Base-by-base conservation (phyloP, 495 filamentous ascomycete species). In the Lepidopterella palustris region DNA sequence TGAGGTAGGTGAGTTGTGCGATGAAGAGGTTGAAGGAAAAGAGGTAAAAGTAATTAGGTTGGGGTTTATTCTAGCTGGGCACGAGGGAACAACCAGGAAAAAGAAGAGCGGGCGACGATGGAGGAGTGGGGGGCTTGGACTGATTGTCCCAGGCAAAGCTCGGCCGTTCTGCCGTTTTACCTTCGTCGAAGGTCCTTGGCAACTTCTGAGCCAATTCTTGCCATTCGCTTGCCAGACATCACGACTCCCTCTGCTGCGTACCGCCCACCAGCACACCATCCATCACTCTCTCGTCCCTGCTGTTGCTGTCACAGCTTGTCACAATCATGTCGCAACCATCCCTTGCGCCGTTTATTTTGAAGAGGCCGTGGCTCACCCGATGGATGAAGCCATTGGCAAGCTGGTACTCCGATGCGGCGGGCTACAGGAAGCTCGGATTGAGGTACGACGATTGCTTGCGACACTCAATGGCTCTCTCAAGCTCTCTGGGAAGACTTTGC, bases 401-500 rank as follows among this genome's bases (percentile, higher is more conserved):
- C 55, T 93, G 87, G 88, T 97, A 97, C 78, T 70, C 70, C 69
- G 84, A 92, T 70, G 84, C 87, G 53, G 83, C 90, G 63, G 93
- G 93, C 68, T 96, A 98, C 81, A 85, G 93, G 73, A 82, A 91
- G 79, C 80, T 97, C 66, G 93, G 93, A 68, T 80, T 98, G 73
- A 86, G 78, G 93, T 97, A 78, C 79, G 82, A 52, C 24, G 28
- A 28, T 23, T 32, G 28, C 50, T 31, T 31, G n/a, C 49, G 32
- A 9, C 24, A 31, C 31, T 8, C 42, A 54, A 48, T 59, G 31
- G 13, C 20, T 45, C 3, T 32, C 2, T 3, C 35, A 51, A 26
- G 47, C 25, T 9, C 9, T 24, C 5, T 32, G 4, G 42, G 9
- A n/a, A n/a, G 10, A 8, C 21, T 24, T 18, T 31, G 23, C 18